Evolutionary conservation across 768 basidiomycete genomes (phyloP).

Genomic region (Gloeostereum incarnatum): DNA sequence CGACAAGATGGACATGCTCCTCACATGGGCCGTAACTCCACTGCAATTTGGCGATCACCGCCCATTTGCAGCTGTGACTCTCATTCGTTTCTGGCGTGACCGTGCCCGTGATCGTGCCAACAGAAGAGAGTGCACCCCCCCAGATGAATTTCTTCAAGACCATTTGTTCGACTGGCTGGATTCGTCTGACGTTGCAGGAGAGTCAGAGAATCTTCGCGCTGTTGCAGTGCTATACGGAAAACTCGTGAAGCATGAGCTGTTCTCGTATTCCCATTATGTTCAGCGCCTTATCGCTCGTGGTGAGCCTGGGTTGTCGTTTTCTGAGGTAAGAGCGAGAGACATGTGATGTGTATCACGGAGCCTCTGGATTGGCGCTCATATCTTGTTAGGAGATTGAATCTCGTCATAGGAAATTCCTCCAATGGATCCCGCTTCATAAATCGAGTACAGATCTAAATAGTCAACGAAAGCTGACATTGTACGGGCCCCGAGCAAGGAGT

Average conservation of each 20-base stretch:
- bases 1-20: constrained; percentile 64
- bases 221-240: constrained; percentile 65
- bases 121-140: constrained; percentile 50
- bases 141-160: constrained; percentile 62
- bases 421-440: constrained; percentile 63
- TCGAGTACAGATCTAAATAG: constrained; percentile 49
- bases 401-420: constrained; percentile 60
- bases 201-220: constrained; percentile 43
- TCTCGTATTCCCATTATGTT: constrained; percentile 68
- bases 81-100: constrained; percentile 56
- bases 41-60: constrained; percentile 80
- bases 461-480: constrained; percentile 61
- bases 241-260: constrained; percentile 58
- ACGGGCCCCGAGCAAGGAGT: constrained; percentile 60
- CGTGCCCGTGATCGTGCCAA: constrained; percentile 53
- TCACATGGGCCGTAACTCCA: constrained; percentile 76
- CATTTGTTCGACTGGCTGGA: constrained; percentile 79
- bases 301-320: constrained; percentile 47
- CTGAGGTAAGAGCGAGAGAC: constrained; percentile 31
- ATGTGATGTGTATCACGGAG: constrained; percentile 1
- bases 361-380: neutral
- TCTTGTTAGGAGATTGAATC: constrained; percentile 33
- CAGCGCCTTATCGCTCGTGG: constrained; percentile 77
- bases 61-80: constrained; percentile 62
- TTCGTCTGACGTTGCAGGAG: constrained; percentile 48